A percentile compares a stretch with the other conserved stretches of the same genome.
Conservation (phyloP, 164 flowering plant genomes). For the Vitis rotundifolia region DNA sequence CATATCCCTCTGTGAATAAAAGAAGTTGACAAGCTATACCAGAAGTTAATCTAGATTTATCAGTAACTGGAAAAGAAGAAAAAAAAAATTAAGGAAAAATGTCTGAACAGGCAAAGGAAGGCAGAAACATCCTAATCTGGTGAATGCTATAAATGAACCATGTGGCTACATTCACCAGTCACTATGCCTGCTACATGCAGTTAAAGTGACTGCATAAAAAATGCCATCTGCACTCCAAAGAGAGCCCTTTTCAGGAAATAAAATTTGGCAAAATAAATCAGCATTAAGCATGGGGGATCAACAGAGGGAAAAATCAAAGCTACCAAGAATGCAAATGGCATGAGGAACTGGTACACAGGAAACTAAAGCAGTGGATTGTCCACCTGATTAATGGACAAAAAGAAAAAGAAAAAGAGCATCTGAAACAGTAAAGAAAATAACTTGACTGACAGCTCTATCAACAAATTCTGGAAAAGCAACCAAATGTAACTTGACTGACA, state of each 20-base stretch:
- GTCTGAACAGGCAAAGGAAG: too few species aligned
- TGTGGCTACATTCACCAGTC: neutral
- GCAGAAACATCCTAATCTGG: neutral
- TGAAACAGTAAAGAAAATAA: neutral
- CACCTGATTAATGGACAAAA: neutral
- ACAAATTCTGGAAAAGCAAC: slow-evolving; percentile 9
- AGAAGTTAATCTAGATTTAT: neutral
- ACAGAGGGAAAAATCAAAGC: neutral
- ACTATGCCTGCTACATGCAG: slow-evolving; percentile 4
- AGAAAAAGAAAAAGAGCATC: neutral
- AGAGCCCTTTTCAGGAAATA: neutral
- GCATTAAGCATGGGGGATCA: neutral
- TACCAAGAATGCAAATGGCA: neutral
- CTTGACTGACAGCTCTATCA: slow-evolving; percentile 7
- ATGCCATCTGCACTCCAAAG: neutral
- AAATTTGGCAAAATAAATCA: neutral
- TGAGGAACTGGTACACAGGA: neutral
- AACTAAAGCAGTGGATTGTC: neutral
- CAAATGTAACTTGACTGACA: slow-evolving; percentile 22
- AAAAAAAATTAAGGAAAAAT: neutral
- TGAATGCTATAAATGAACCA: neutral
- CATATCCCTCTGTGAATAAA: neutral
- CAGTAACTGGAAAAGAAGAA: neutral
- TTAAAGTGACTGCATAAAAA: neutral
- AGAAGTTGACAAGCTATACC: neutral